Conservation (phyloP, 1,284 basidiomycete species). For the Fomitopsis schrenkii region DNA sequence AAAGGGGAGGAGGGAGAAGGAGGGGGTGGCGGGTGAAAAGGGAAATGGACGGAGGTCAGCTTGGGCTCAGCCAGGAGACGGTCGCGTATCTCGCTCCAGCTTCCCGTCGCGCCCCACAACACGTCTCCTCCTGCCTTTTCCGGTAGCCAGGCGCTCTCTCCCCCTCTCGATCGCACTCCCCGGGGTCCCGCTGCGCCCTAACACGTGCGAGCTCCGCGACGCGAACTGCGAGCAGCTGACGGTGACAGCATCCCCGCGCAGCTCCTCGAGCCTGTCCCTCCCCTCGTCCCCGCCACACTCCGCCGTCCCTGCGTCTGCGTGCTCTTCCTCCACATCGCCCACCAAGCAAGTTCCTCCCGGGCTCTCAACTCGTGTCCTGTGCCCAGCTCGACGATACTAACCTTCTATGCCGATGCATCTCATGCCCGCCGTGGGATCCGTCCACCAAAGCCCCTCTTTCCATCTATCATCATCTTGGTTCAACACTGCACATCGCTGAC, state of each 20-base stretch:
- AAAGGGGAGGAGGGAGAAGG: background rate
- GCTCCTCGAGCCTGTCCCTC: background rate
- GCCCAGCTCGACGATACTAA: too few relatives aligned
- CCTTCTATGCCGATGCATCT: background rate
- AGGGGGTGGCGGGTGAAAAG: slow-evolving; percentile 1
- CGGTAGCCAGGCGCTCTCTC: background rate
- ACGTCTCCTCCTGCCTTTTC: background rate
- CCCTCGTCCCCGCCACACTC: background rate
- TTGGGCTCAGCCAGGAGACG: background rate
- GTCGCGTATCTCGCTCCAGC: slow-evolving; percentile 5
- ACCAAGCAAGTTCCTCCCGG: background rate
- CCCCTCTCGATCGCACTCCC: background rate
- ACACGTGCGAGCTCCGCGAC: background rate
- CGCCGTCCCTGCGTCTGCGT: background rate
- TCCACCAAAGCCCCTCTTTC: background rate
- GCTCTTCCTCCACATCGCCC: background rate
- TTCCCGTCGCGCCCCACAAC: background rate
- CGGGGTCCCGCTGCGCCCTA: background rate
- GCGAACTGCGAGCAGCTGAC: background rate
- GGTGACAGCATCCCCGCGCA: background rate
- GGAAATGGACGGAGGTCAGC: background rate
- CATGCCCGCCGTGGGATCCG: background rate
- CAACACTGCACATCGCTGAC: background rate
- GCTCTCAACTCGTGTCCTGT: background rate
- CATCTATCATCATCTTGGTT: background rate